These are phyloP conservation scores for Tolypocladium nubicola DNA, from an alignment of 2,329 filamentous ascomycete species.

Conservation along the genomic window DNA sequence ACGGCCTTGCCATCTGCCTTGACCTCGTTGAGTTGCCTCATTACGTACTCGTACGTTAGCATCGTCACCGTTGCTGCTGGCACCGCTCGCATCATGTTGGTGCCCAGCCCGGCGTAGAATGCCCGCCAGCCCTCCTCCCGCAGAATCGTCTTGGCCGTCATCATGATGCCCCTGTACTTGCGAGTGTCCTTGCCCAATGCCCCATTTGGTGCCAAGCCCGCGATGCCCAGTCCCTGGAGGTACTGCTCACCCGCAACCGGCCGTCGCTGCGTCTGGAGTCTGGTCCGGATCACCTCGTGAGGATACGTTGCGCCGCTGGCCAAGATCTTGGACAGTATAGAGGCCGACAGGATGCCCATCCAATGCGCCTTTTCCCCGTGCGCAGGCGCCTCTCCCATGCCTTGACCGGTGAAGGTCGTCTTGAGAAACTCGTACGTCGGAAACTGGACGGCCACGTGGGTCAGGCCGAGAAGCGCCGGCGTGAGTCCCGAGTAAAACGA, in stretches of 20 bases:
- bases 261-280: conserved; percentile 85
- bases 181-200: conserved; percentile 19
- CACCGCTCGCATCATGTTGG: conserved; percentile 92
- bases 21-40: conserved; percentile 38
- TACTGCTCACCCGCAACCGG: conserved; percentile 46
- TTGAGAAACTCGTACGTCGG: conserved; percentile 93
- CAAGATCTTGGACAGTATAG: conserved; percentile 86
- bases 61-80: conserved; percentile 95
- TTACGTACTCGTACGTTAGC: conserved; percentile 83
- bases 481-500: conserved; percentile 95
- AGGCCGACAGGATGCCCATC: conserved; percentile 75
- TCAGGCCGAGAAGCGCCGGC: conserved; percentile 81
- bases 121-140: conserved; percentile 89
- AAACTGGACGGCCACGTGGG: conserved; percentile 95
- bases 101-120: conserved; percentile 95
- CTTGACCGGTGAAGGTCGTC: conserved; percentile 76
- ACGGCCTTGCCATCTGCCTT: conserved; percentile 23
- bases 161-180: conserved; percentile 69
- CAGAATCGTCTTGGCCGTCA: conserved; percentile 76
- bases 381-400: conserved; percentile 59
- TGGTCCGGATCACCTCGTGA: conserved; percentile 89
- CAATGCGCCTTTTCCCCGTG: conserved; percentile 51
- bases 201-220: conserved; percentile 16
- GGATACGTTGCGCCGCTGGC: conserved; percentile 94
- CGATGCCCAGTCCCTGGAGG: conserved; percentile 38